A percentile compares a stretch with the other conserved stretches of the same genome.
Evolutionary conservation across 2,329 filamentous ascomycete species (phyloP).

Genomic region (Fusarium sp.): DNA sequence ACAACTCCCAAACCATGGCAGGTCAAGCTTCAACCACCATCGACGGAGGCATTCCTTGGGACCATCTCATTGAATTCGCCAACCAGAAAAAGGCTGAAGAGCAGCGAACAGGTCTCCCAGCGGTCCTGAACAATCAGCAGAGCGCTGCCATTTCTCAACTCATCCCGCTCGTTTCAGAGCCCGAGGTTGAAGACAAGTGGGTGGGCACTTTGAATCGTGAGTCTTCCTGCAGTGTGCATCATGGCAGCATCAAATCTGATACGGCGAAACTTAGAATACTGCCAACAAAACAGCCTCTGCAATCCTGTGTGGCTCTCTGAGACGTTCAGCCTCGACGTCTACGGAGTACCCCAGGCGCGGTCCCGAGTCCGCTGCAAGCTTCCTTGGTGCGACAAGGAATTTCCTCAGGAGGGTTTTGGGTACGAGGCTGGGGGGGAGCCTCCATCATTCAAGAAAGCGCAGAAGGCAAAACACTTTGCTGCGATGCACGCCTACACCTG

Average conservation of each 20-base stretch:
- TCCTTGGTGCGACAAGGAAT: conserved; percentile 38
- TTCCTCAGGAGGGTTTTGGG: conserved; percentile 55
- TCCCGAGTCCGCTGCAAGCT: conserved; percentile 50
- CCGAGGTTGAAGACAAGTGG: conserved; percentile 49
- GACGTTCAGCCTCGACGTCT: conserved; percentile 33
- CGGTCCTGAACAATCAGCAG: conserved; percentile 58
- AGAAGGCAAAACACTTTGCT: conserved; percentile 69
- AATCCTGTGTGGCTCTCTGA: conserved; percentile 21
- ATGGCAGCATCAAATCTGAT: too few relatives aligned
- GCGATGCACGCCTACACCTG: conserved; percentile 60
- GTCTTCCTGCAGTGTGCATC: not conserved
- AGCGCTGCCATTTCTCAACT: conserved; percentile 59
- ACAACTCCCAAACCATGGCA: conserved; percentile 15
- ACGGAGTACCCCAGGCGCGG: conserved; percentile 33
- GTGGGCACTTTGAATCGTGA: conserved; percentile 51
- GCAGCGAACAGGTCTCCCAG: conserved; percentile 44
- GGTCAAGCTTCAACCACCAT: not conserved
- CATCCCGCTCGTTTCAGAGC: conserved; percentile 50
- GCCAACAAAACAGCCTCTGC: conserved; percentile 19
- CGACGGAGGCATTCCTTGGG: conserved; percentile 31
- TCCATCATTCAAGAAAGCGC: conserved; percentile 63
- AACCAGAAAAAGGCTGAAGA: conserved; percentile 37
- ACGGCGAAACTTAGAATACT: conserved; percentile 20
- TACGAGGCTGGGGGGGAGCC: conserved; percentile 43
- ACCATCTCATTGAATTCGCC: conserved; percentile 38